Conservation (phyloP, 2,329 filamentous ascomycete species). For the Talaromyces sp. region DNA sequence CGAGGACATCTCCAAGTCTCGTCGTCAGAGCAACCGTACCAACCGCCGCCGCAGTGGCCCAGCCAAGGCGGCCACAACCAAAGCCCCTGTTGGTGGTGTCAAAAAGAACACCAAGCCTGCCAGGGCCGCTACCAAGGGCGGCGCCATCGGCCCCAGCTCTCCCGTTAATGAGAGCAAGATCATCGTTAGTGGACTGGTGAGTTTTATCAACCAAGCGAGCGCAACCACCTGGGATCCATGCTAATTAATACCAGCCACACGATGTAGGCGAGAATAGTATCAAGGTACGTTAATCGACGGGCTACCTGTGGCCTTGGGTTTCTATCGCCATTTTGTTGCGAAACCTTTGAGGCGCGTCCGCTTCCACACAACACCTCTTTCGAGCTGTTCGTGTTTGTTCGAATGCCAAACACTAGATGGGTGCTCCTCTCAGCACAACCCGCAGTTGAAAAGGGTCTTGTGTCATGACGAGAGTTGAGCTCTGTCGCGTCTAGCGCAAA, state of each 20-base stretch:
- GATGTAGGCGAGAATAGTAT: slow-evolving; percentile 97
- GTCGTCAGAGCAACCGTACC: slow-evolving; percentile 48
- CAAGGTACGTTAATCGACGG: slow-evolving; percentile 99
- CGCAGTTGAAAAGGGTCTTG: slow-evolving; percentile 21
- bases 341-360: slow-evolving; percentile 35
- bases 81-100: slow-evolving; percentile 77
- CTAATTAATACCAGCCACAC: slow-evolving; percentile 67
- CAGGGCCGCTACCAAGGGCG: slow-evolving; percentile 44
- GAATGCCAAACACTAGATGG: slow-evolving; percentile 27
- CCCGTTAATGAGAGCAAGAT: slow-evolving; percentile 81
- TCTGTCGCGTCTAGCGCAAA: slow-evolving; percentile 49
- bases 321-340: slow-evolving; percentile 59
- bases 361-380: slow-evolving; percentile 24
- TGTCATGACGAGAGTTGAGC: slow-evolving; percentile 51
- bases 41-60: slow-evolving; percentile 43
- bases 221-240: slow-evolving; percentile 13
- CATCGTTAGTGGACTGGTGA: slow-evolving; percentile 96
- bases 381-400: slow-evolving; percentile 20
- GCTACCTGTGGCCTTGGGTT: slow-evolving; percentile 58
- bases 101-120: slow-evolving; percentile 64
- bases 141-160: slow-evolving; percentile 59
- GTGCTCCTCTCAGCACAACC: slow-evolving; percentile 26
- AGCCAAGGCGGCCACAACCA: slow-evolving; percentile 32
- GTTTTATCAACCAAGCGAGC: slow-evolving; percentile 27
- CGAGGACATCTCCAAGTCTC: slow-evolving; percentile 89